Evolutionary conservation across 208 protist genomes (phyloP), one percentile per base, ranked within the genome.

Genomic region (Leishmania aethiopica): DNA sequence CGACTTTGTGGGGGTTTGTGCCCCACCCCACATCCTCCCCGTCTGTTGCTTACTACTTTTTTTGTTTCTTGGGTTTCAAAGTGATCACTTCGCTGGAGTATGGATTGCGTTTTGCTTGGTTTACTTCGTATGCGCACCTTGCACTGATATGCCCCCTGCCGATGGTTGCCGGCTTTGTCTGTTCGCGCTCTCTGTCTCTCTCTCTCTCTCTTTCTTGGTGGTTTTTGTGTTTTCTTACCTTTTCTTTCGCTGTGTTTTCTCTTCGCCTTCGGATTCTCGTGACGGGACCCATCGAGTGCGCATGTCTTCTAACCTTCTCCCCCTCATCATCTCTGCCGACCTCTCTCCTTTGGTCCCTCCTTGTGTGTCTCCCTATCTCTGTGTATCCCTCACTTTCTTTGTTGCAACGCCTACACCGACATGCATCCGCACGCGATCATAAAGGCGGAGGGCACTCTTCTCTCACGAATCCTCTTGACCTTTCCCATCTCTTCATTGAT

Each of bases 401-500:
- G 17, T 45, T 49, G 42, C 28, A 40, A 42, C 32, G 32, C 32
- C 19, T 17, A 51, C 69, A 47, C 37, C 25, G 19, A 32, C 32
- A 67, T 64, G 62, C 62, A 67, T 67, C 62, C 32, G 19, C 62
- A 37, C n/a, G 32, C 32, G 32, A 19, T 40, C 32, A 40, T 37
- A 22, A 28, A 25, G 22, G 17, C 32, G 15, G 15, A 6, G 32
- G 35, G 49, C 42, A 51, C 49, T 55, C 11, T 72, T 67, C 32
- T 67, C 32, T 67, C 62, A 17, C 62, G 62, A 40, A 40, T 77
- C 57, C 42, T 47, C 45, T 70, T 66, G 57, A 76, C 32, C 64
- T 57, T 69, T 42, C 25, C 7, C 13, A 70, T 32, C 42, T 81
- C 42, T 81, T 57, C 82, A 49, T 47, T 78, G 40, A 49, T 55